Conservation (phyloP, 345 rosid genomes). For the Trapa bicornis region DNA sequence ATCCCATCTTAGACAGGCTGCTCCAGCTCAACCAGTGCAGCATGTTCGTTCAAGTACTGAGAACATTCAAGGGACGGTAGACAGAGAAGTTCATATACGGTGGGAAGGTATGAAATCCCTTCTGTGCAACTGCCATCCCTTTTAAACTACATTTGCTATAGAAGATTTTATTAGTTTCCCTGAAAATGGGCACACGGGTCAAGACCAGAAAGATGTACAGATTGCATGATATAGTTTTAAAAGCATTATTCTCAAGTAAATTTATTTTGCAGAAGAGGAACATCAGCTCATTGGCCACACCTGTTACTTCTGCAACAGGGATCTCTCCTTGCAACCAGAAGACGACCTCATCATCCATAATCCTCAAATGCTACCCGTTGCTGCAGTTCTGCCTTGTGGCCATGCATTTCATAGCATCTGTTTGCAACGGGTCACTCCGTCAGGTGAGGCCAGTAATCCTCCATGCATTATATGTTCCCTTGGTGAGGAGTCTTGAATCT, state of each 20-base stretch:
- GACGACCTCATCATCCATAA: constrained; percentile 16
- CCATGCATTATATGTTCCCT: constrained; percentile 24
- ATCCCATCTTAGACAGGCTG: background rate
- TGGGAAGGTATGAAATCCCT: background rate
- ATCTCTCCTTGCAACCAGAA: constrained; percentile 24
- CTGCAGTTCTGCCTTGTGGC: constrained; percentile 35
- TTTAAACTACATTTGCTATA: background rate
- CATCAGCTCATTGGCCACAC: constrained; percentile 14
- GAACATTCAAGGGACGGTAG: background rate
- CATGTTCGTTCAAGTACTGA: background rate
- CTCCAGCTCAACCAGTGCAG: background rate
- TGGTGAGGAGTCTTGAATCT: constrained; percentile 13
- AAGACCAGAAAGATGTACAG: background rate
- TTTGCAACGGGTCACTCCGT: constrained; percentile 19
- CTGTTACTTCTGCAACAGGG: constrained; percentile 30
- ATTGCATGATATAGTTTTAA: background rate
- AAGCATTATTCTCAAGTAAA: background rate
- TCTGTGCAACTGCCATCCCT: background rate
- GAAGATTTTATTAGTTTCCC: background rate
- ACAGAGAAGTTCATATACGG: background rate
- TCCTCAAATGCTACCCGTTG: constrained; percentile 14
- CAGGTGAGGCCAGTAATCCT: constrained; percentile 21
- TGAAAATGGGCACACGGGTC: background rate
- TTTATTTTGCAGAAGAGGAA: constrained; percentile 12
- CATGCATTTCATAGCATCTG: constrained; percentile 34